phyloP scores from a whole-genome alignment of 768 basidiomycete species.

The Leucocoprinus birnbaumii region DNA sequence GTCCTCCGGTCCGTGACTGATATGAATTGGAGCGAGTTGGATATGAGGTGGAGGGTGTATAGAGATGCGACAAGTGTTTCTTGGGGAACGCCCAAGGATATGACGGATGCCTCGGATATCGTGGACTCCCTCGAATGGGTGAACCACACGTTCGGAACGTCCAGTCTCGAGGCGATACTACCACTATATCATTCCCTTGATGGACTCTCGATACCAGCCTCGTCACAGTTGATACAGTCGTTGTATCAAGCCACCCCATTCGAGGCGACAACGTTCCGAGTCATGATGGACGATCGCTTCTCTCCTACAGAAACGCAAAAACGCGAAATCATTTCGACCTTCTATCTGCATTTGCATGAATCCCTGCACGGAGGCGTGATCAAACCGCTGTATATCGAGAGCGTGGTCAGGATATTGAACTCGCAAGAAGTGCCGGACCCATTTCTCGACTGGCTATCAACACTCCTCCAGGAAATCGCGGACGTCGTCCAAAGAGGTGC shows the following conservation, averaged over 20 bases:
- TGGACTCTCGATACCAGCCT: constrained; percentile 25
- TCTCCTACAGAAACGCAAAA: constrained; percentile 22
- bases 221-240: constrained; percentile 19
- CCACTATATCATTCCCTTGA: constrained; percentile 25
- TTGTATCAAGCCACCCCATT: constrained; percentile 8
- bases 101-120: constrained; percentile 21
- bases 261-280: constrained; percentile 9
- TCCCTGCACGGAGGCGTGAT: constrained; percentile 18
- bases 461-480: constrained; percentile 23
- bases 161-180: background rate
- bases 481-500: too few species aligned
- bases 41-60: constrained; percentile 27
- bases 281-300: constrained; percentile 28
- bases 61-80: constrained; percentile 24
- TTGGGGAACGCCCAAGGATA: constrained; percentile 19
- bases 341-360: constrained; percentile 27
- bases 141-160: constrained; percentile 19
- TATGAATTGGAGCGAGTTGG: too few species aligned
- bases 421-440: constrained; percentile 27
- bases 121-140: constrained; percentile 20
- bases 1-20: constrained; percentile 23
- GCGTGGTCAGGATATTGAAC: constrained; percentile 19
- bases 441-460: constrained; percentile 29
- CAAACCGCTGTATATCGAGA: constrained; percentile 24
- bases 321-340: constrained; percentile 25